phyloP scores from a whole-genome alignment of 352 stramenopile species.

The Achlya hypogyna region DNA sequence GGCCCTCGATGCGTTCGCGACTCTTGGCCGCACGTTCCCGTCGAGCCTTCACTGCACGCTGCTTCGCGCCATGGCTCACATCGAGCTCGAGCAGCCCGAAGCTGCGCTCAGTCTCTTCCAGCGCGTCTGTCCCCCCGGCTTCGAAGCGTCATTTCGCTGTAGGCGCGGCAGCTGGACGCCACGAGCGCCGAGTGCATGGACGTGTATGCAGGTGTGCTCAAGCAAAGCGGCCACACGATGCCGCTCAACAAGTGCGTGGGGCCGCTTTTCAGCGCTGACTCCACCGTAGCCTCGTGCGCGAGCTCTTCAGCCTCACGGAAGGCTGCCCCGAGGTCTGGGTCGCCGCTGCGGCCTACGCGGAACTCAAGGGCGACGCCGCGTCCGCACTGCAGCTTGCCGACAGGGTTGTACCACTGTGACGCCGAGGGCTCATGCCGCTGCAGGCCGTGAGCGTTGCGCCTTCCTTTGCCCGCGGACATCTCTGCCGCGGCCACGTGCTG shows the following conservation, averaged over 20 bases:
- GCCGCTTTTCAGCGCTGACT: not conserved
- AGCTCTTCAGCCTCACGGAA: conserved; percentile 56
- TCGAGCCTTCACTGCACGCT: conserved; percentile 57
- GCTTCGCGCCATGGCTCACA: conserved; percentile 42
- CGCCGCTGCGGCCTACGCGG: conserved; percentile 61
- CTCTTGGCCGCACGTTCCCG: conserved; percentile 40
- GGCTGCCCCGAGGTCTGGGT: conserved; percentile 52
- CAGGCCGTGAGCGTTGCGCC: conserved; percentile 34
- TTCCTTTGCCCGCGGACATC: conserved; percentile 40
- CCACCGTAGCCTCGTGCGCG: conserved; percentile 35
- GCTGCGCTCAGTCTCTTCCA: not conserved
- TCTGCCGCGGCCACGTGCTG: conserved; percentile 49
- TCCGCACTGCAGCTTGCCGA: conserved; percentile 64
- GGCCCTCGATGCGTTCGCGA: conserved; percentile 31
- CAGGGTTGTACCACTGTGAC: conserved; percentile 24
- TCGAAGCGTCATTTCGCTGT: conserved; percentile 42
- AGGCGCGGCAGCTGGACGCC: conserved; percentile 53
- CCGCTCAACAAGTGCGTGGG: conserved; percentile 35
- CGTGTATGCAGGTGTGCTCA: conserved; percentile 47
- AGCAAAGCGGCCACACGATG: conserved; percentile 33
- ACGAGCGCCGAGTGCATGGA: conserved; percentile 58
- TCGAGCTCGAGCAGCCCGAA: conserved; percentile 40
- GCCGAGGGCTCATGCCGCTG: not conserved
- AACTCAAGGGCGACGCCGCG: conserved; percentile 63
- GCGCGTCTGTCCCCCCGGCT: conserved; percentile 27